phyloP scores from a whole-genome alignment of 352 stramenopile species.

The Phytophthora meadii region DNA sequence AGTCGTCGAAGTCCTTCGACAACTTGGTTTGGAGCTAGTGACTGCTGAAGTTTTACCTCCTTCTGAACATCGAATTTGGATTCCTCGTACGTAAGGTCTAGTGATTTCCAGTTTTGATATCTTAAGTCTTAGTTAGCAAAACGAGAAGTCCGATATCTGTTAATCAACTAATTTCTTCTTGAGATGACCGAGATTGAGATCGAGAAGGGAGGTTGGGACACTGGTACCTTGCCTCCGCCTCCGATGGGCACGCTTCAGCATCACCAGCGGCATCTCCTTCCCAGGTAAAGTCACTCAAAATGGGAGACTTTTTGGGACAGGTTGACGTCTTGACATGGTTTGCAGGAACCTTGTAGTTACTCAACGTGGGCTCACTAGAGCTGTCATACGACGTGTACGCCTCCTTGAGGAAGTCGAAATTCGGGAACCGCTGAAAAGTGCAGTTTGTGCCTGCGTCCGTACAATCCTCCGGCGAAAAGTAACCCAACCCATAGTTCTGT shows the following conservation, averaged over 20 bases:
- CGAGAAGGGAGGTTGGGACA: constrained; percentile 37
- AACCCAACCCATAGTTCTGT: constrained; percentile 84
- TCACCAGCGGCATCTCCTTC: constrained; percentile 27
- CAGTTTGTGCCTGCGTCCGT: constrained; percentile 52
- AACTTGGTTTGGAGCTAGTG: too few relatives aligned
- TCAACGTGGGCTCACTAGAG: constrained; percentile 40
- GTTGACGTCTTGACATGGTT: constrained; percentile 26
- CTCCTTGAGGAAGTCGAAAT: constrained; percentile 64
- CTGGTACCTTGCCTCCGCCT: constrained; percentile 32
- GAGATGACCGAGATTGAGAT: background rate
- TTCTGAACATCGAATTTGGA: too few relatives aligned
- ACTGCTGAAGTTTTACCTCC: too few relatives aligned
- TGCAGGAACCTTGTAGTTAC: constrained; percentile 27
- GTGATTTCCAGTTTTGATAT: too few relatives aligned
- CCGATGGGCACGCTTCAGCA: constrained; percentile 33
- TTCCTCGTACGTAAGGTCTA: too few relatives aligned
- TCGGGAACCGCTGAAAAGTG: constrained; percentile 65
- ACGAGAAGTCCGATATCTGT: too few relatives aligned
- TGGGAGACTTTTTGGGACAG: constrained; percentile 24
- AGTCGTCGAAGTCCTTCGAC: too few relatives aligned
- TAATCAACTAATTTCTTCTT: too few relatives aligned
- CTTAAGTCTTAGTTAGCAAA: too few relatives aligned
- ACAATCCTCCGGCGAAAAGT: constrained; percentile 72
- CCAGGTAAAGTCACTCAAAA: constrained; percentile 32
- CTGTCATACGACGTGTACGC: constrained; percentile 49